Evolutionary conservation across 2,329 filamentous ascomycete genomes (phyloP).

Genomic region (Diaporthe australafricana): DNA sequence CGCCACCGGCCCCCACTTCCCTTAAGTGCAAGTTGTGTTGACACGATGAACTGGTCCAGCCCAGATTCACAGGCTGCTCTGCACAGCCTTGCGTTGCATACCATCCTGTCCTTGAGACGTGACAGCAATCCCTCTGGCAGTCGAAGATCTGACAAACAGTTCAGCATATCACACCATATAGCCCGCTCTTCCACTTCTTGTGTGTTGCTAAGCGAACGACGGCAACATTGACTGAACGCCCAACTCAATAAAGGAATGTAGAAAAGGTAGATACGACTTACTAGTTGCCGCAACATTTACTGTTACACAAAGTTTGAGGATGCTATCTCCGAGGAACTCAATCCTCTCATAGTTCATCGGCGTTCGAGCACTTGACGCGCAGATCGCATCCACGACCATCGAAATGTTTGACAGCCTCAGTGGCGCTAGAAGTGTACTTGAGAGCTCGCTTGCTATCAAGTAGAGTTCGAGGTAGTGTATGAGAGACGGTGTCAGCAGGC

Average conservation of each 20-base stretch:
- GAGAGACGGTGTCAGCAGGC: slow-evolving; percentile 78
- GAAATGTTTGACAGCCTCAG: slow-evolving; percentile 65
- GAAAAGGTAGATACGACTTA: slow-evolving; percentile 47
- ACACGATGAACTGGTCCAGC: slow-evolving; percentile 80
- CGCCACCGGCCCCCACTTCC: slow-evolving; percentile 71
- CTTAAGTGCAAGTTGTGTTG: slow-evolving; percentile 70
- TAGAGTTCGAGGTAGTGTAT: slow-evolving; percentile 75
- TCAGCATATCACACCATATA: neutral
- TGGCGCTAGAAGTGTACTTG: slow-evolving; percentile 62
- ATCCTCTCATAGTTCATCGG: slow-evolving; percentile 81
- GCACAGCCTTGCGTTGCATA: slow-evolving; percentile 81
- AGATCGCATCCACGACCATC: slow-evolving; percentile 77
- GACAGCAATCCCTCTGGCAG: slow-evolving; percentile 85
- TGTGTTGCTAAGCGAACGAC: neutral
- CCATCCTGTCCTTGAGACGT: slow-evolving; percentile 72
- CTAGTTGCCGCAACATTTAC: slow-evolving; percentile 70
- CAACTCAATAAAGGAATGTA: neutral
- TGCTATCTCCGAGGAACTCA: slow-evolving; percentile 87
- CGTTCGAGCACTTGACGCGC: slow-evolving; percentile 70
- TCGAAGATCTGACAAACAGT: slow-evolving; percentile 59
- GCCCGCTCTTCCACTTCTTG: neutral
- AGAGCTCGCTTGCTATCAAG: slow-evolving; percentile 72
- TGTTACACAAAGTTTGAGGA: slow-evolving; percentile 81
- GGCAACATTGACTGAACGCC: neutral
- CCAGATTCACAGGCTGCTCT: slow-evolving; percentile 71